Base-by-base conservation (phyloP, 2,329 filamentous ascomycete species). In the Calonectria hongkongensis region DNA sequence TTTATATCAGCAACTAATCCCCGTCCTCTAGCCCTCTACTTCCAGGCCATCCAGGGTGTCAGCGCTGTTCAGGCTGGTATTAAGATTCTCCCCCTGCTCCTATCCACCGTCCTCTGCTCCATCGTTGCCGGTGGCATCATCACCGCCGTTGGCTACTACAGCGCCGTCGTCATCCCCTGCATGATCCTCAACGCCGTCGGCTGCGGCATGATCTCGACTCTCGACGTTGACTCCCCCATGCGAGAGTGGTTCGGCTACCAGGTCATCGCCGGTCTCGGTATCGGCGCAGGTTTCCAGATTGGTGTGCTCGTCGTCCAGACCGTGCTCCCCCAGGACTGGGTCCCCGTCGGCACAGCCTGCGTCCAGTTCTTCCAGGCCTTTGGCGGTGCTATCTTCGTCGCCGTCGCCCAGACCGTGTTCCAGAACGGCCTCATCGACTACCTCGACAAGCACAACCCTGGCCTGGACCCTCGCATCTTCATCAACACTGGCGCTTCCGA, bases 361-460 rank as follows among this genome's bases (percentile, higher is more conserved):
- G 85, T 90, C 1, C 86, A 88, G 43, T 93, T 94, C 83, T 91
- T 91, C 84, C 91, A 94, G 79, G 87, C 88, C 2, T 86, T 94
- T 4, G 92, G 92, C 48, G 92, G 92, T 4, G 91, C 93, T 2
- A 83, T 94, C 28, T 90, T 91, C 75, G 89, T 94, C 60, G 89
- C 90, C 7, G 89, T 93, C 12, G 89, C 90, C 0, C 91, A 94
- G 81, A 90, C 92, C 25, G 87, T 94, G 56, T 94, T 94, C 84
- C 89, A 91, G 74, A 93, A 94, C 78, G 90, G 88, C 0, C 84
- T 94, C 21, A 84, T 91, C 56, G 81, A 86, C 4, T 86, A 89
- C 43, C 84, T 95, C 4, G 74, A 79, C n/a, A 71, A 78, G 2
- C 80, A 86, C 72, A 83, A 86, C 16, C 85, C 87, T 2, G 82